Conservation (phyloP, 345 rosid genomes). For the Microcos paniculata region DNA sequence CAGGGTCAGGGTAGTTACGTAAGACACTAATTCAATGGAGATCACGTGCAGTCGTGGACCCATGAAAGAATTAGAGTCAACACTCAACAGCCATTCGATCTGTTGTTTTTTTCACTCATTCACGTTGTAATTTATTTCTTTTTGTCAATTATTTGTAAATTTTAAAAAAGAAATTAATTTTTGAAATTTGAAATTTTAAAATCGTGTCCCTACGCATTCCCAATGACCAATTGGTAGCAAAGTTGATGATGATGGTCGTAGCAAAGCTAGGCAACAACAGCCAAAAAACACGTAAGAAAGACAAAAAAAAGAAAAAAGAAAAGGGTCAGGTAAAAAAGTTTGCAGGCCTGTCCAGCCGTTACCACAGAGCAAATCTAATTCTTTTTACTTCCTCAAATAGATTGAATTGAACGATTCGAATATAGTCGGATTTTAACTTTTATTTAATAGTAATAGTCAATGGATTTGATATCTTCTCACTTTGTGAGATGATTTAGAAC, state of each 20-base stretch:
- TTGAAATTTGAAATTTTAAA: constrained; percentile 5
- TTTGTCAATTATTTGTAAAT: neutral
- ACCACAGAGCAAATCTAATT: neutral
- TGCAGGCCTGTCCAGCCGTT: neutral
- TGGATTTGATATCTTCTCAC: too few relatives aligned
- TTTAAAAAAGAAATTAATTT: neutral
- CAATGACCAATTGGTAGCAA: neutral
- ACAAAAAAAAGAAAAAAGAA: neutral
- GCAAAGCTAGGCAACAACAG: neutral
- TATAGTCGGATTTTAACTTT: too few relatives aligned
- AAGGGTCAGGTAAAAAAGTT: neutral
- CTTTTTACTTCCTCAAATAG: neutral
- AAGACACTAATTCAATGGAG: neutral
- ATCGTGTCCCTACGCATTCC: neutral
- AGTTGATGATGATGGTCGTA: neutral
- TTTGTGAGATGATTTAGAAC: too few relatives aligned
- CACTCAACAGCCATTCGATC: neutral
- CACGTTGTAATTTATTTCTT: neutral
- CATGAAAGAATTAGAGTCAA: neutral
- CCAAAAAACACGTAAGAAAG: neutral
- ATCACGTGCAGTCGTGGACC: neutral
- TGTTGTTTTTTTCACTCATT: neutral
- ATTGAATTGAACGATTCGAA: too few relatives aligned
- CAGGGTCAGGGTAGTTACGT: too few relatives aligned
- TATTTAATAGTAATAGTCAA: too few relatives aligned